A percentile compares a stretch with the other conserved stretches of the same genome.
Evolutionary conservation across 2,329 filamentous ascomycete genomes (phyloP).

Genomic region (Sporothrix brasiliensis): DNA sequence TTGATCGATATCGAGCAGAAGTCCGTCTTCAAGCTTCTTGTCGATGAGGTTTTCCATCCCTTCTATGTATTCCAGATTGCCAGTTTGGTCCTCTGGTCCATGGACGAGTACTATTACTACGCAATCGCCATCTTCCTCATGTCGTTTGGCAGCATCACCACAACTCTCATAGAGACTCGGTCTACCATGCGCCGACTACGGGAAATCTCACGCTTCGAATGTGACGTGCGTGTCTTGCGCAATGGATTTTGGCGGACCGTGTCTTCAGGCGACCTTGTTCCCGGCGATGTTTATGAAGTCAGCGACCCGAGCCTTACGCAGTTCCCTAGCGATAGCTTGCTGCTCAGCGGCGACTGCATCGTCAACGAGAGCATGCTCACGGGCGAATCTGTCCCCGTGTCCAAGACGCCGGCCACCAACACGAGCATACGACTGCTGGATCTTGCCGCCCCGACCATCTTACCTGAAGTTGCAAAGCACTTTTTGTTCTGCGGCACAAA

Average conservation of each 20-base stretch:
- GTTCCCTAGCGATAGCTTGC: constrained; percentile 87
- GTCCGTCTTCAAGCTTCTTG: constrained; percentile 74
- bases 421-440: constrained; percentile 76
- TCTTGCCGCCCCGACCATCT: constrained; percentile 77
- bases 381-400: constrained; percentile 94
- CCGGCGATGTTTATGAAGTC: constrained; percentile 94
- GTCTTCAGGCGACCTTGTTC: constrained; percentile 83
- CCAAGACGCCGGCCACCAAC: constrained; percentile 82
- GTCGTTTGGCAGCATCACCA: constrained; percentile 86
- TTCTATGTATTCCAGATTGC: constrained; percentile 99
- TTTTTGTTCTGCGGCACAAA: constrained; percentile 96
- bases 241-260: constrained; percentile 96
- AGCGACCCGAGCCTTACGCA: constrained; percentile 88
- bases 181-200: constrained; percentile 88
- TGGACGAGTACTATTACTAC: constrained; percentile 98
- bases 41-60: constrained; percentile 95
- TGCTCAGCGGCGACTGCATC: constrained; percentile 93
- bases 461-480: constrained; percentile 80
- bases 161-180: constrained; percentile 87
- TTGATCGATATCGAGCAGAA: constrained; percentile 93
- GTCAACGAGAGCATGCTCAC: constrained; percentile 99
- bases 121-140: constrained; percentile 93
- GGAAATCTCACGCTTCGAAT: constrained; percentile 93
- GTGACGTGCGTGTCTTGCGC: constrained; percentile 87
- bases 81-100: constrained; percentile 89